Conservation (phyloP, 2,329 filamentous ascomycete species). For the Epichloe coenophiala region DNA sequence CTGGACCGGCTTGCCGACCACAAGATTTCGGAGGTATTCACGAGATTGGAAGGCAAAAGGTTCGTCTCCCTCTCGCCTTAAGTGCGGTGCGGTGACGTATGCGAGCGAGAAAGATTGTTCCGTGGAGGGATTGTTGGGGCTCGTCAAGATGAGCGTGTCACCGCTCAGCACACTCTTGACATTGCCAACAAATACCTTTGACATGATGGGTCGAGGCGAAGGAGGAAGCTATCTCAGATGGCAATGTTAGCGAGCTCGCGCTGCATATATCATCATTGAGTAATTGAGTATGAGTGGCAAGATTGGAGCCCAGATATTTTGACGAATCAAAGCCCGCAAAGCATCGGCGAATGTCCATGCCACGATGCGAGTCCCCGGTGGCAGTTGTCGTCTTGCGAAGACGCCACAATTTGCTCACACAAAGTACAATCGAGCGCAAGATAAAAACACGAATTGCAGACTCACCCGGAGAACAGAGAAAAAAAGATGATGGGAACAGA, state of each 20-base stretch:
- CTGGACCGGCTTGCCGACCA: conserved; percentile 76
- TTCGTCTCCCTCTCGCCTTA: conserved; percentile 84
- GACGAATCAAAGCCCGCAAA: not conserved
- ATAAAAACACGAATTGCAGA: not conserved
- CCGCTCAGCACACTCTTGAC: conserved; percentile 93
- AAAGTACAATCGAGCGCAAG: not conserved
- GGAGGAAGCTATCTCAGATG: conserved; percentile 3
- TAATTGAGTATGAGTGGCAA: too few species aligned
- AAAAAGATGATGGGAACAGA: not conserved
- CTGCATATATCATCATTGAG: too few species aligned
- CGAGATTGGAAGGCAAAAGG: conserved; percentile 85
- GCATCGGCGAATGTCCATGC: not conserved
- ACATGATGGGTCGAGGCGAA: conserved; percentile 26
- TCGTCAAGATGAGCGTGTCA: conserved; percentile 77
- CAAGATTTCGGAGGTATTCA: conserved; percentile 73
- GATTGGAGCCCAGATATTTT: too few species aligned
- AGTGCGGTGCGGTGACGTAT: conserved; percentile 77
- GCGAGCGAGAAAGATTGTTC: conserved; percentile 84
- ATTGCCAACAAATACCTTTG: conserved; percentile 48
- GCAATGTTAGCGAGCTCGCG: not conserved
- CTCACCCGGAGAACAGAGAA: not conserved
- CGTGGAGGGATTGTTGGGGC: conserved; percentile 64
- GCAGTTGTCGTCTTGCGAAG: not conserved
- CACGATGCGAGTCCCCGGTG: not conserved
- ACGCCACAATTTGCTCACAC: not conserved